phyloP scores from a whole-genome alignment of 495 filamentous ascomycete genomes.

The Hypoxylon fuscum region DNA sequence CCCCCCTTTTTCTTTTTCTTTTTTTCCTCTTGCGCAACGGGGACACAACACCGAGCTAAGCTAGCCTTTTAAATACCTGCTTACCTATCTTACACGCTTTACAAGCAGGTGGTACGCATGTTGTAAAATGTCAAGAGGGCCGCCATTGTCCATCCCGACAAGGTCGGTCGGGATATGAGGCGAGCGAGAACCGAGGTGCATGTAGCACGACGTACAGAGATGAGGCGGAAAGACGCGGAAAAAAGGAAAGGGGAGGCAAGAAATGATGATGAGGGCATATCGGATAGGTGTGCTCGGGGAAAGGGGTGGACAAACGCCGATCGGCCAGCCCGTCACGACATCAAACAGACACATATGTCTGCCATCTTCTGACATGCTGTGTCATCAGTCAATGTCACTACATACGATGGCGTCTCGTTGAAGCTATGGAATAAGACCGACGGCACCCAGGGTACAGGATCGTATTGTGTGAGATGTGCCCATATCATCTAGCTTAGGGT shows the following conservation, averaged over 20 bases:
- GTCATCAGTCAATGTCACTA: conserved; percentile 1
- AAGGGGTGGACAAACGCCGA: conserved; percentile 27
- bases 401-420: not conserved
- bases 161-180: too few species aligned
- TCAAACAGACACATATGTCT: conserved; percentile 17
- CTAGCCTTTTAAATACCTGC: not conserved
- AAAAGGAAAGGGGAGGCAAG: not conserved
- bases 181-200: too few species aligned
- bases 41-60: conserved; percentile 20
- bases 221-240: conserved; percentile 13
- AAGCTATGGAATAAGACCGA: not conserved
- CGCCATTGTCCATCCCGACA: not conserved
- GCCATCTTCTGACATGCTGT: conserved; percentile 9
- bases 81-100: conserved; percentile 6
- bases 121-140: conserved; percentile 6
- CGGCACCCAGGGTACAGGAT: not conserved
- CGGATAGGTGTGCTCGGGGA: not conserved
- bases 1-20: not conserved
- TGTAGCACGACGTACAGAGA: conserved; percentile 2
- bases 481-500: conserved; percentile 2
- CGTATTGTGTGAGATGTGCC: conserved; percentile 18
- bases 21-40: conserved; percentile 14
- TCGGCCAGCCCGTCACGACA: conserved; percentile 21
- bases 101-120: conserved; percentile 8
- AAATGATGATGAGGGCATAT: not conserved